Conservation (phyloP, 1,284 basidiomycete species). For the Apiotrichum akiyoshidainum region DNA sequence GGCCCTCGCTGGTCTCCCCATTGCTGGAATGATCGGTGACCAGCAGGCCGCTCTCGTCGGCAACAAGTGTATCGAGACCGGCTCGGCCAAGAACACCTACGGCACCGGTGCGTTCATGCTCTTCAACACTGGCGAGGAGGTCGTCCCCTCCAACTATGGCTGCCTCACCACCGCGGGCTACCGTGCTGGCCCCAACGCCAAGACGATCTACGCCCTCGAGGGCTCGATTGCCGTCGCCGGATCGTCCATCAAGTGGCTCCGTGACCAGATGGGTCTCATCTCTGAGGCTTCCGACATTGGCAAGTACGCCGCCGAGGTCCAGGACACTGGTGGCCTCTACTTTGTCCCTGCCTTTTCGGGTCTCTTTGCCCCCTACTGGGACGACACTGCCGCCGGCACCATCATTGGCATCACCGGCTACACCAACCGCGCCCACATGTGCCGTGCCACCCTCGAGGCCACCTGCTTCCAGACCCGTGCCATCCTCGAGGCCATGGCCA, state of each 20-base stretch:
- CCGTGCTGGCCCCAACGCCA: slow-evolving; percentile 68
- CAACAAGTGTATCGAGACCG: slow-evolving; percentile 82
- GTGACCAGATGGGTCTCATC: slow-evolving; percentile 86
- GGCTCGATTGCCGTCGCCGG: slow-evolving; percentile 94
- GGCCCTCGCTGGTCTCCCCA: slow-evolving; percentile 70
- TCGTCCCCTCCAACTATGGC: slow-evolving; percentile 80
- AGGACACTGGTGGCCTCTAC: slow-evolving; percentile 86
- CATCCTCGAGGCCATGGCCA: slow-evolving; percentile 77
- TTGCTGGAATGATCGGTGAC: slow-evolving; percentile 90
- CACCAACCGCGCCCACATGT: slow-evolving; percentile 90
- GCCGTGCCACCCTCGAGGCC: slow-evolving; percentile 88
- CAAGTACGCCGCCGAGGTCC: slow-evolving; percentile 70
- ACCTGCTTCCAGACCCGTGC: slow-evolving; percentile 75
- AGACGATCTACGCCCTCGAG: slow-evolving; percentile 88
- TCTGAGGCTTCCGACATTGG: slow-evolving; percentile 79
- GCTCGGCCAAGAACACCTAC: slow-evolving; percentile 92
- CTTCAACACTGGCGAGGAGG: slow-evolving; percentile 80
- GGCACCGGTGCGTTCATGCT: slow-evolving; percentile 95
- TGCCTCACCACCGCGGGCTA: slow-evolving; percentile 90
- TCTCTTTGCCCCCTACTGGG: slow-evolving; percentile 68
- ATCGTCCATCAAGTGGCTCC: slow-evolving; percentile 90
- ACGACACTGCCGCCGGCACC: slow-evolving; percentile 42
- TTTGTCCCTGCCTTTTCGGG: slow-evolving; percentile 97
- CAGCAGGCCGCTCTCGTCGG: slow-evolving; percentile 96
- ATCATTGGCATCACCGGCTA: slow-evolving; percentile 70